These are phyloP conservation scores for Babesia bigemina DNA, from an alignment of 169 alveolate species.

Conservation along the genomic window DNA sequence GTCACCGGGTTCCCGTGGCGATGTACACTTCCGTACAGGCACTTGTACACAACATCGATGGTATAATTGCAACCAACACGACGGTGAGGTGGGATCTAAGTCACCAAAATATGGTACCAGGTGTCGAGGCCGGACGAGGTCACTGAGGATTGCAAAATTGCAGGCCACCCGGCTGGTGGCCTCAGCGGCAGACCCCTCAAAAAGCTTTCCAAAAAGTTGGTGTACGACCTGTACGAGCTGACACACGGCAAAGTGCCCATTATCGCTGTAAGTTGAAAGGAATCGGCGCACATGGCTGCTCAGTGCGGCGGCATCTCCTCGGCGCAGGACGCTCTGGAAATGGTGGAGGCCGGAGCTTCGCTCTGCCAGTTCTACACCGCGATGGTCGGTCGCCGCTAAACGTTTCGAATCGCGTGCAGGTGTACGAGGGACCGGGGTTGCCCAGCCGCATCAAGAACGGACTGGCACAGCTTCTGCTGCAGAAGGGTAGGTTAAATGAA, in stretches of 20 bases:
- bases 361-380: constrained; percentile 81
- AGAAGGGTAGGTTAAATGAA: constrained; percentile 16
- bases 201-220: constrained; percentile 73
- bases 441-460: constrained; percentile 64
- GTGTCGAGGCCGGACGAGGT: constrained; percentile 26
- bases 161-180: constrained; percentile 76
- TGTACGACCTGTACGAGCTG: constrained; percentile 78
- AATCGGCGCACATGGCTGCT: not conserved
- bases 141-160: constrained; percentile 19
- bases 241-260: constrained; percentile 81
- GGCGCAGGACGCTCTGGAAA: constrained; percentile 82
- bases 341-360: constrained; percentile 87
- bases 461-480: constrained; percentile 36
- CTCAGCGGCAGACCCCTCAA: constrained; percentile 82
- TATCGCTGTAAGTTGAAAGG: constrained; percentile 76
- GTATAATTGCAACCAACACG: constrained; percentile 84
- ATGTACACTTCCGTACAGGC: constrained; percentile 37
- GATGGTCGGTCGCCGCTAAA: constrained; percentile 50
- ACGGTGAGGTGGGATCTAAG: constrained; percentile 66
- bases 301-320: constrained; percentile 86
- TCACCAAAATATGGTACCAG: constrained; percentile 3
- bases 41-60: constrained; percentile 77
- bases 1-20: not conserved
- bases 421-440: constrained; percentile 62
- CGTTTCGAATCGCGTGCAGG: not conserved